Conservation (phyloP, 371 early-diverging fungal species). For the Rhizopus delemar region DNA sequence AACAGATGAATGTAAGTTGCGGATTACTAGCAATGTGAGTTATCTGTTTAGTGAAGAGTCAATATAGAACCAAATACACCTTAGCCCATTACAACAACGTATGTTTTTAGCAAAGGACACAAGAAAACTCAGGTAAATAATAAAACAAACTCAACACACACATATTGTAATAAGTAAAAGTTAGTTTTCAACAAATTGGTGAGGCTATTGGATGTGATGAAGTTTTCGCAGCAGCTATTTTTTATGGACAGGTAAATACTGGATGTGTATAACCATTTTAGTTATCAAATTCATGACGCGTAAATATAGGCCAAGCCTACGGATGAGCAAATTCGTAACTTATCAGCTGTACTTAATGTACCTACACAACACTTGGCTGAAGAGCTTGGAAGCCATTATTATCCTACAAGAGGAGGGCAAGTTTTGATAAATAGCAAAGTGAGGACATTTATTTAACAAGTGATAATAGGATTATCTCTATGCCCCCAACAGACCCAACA, state of each 20-base stretch:
- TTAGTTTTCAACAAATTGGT: constrained; percentile 64
- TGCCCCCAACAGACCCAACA: constrained; percentile 57
- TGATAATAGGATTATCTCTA: constrained; percentile 34
- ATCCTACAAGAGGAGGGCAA: constrained; percentile 60
- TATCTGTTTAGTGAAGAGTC: too few species aligned
- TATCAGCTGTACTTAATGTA: constrained; percentile 56
- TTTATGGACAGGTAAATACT: constrained; percentile 62
- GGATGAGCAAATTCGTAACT: constrained; percentile 47
- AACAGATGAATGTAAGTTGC: too few species aligned
- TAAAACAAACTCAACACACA: neutral
- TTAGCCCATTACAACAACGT: constrained; percentile 35
- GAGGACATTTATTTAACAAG: neutral
- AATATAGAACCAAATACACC: constrained; percentile 1
- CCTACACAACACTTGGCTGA: constrained; percentile 56
- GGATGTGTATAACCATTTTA: too few species aligned
- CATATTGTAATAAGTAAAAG: neutral
- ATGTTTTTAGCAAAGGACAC: constrained; percentile 45
- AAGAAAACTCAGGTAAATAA: constrained; percentile 36
- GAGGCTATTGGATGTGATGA: constrained; percentile 59
- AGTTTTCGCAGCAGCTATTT: constrained; percentile 70
- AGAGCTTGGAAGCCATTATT: constrained; percentile 54
- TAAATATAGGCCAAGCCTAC: constrained; percentile 50
- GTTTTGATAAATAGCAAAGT: neutral
- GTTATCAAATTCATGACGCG: neutral
- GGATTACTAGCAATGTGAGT: too few species aligned